Percentiles rank a stretch among this genome's conserved stretches.
phyloP scores from a whole-genome alignment of 176 grass and related monocot species.

The Coix lacrymajobi region DNA sequence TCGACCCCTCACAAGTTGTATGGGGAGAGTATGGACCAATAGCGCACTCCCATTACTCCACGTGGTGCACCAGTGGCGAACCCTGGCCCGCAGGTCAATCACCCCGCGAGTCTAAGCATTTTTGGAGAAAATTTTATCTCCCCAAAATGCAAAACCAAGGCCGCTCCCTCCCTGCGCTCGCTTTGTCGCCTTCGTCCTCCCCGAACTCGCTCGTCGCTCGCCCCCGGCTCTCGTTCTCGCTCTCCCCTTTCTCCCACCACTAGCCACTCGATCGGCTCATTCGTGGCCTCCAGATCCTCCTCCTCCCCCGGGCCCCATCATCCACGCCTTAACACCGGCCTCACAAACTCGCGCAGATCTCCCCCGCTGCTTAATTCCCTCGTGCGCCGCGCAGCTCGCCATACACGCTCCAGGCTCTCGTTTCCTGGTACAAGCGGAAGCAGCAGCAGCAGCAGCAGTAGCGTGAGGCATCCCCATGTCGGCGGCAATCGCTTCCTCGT shows the following conservation, averaged over 20 bases:
- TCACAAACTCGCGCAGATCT: slow-evolving; percentile 27
- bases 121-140: background rate
- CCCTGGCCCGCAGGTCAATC: background rate
- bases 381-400: slow-evolving; percentile 20
- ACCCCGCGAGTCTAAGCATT: background rate
- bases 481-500: slow-evolving; percentile 25
- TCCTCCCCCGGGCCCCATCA: background rate
- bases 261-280: slow-evolving; percentile 7
- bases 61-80: background rate
- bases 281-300: slow-evolving; percentile 22
- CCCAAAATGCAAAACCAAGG: background rate
- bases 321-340: background rate
- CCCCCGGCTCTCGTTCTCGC: background rate
- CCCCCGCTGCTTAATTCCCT: slow-evolving; percentile 11
- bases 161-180: background rate
- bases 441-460: background rate
- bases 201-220: too few species aligned
- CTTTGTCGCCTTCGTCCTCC: background rate
- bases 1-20: too few species aligned
- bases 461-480: slow-evolving; percentile 17
- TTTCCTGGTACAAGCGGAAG: background rate
- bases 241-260: background rate
- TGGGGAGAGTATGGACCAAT: slow-evolving; percentile 8
- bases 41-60: background rate
- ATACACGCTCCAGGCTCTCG: background rate